These are phyloP conservation scores for Blastobotrys arbuscula DNA, from an alignment of 1,139 yeast species.

Conservation along the genomic window DNA sequence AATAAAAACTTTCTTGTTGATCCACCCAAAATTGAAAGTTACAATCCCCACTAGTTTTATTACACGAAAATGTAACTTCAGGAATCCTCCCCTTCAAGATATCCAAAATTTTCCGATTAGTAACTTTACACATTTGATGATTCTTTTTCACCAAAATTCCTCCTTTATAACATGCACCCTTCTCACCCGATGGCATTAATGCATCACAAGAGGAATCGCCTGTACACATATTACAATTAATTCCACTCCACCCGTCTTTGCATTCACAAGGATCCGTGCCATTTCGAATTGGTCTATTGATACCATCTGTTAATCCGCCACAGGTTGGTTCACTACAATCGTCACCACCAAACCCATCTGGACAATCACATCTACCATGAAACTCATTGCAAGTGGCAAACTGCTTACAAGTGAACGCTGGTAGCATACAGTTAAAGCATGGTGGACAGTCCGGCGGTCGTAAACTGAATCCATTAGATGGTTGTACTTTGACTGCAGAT, in stretches of 20 bases:
- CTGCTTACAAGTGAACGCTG: constrained; percentile 86
- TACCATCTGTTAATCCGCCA: constrained; percentile 67
- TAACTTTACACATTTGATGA: constrained; percentile 92
- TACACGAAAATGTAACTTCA: constrained; percentile 88
- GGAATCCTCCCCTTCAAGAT: constrained; percentile 78
- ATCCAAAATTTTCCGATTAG: constrained; percentile 73
- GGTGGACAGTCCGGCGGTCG: constrained; percentile 30
- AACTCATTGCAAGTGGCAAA: constrained; percentile 79
- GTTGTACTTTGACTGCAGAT: neutral
- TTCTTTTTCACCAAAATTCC: constrained; percentile 78
- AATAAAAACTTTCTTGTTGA: constrained; percentile 79
- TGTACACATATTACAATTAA: constrained; percentile 81
- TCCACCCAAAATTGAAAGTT: constrained; percentile 97
- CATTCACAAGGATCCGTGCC: constrained; percentile 56
- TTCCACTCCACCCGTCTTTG: constrained; percentile 84
- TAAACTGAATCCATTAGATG: neutral
- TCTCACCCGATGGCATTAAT: constrained; percentile 80
- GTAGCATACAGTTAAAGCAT: constrained; percentile 85
- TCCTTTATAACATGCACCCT: constrained; percentile 86
- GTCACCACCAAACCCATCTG: constrained; percentile 87
- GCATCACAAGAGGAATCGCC: constrained; percentile 71
- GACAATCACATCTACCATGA: constrained; percentile 90
- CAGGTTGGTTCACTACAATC: constrained; percentile 89
- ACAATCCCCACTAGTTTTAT: constrained; percentile 57
- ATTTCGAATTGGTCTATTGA: constrained; percentile 57